Base-by-base conservation (phyloP, 768 basidiomycete genomes). In the Tricholomella constricta region DNA sequence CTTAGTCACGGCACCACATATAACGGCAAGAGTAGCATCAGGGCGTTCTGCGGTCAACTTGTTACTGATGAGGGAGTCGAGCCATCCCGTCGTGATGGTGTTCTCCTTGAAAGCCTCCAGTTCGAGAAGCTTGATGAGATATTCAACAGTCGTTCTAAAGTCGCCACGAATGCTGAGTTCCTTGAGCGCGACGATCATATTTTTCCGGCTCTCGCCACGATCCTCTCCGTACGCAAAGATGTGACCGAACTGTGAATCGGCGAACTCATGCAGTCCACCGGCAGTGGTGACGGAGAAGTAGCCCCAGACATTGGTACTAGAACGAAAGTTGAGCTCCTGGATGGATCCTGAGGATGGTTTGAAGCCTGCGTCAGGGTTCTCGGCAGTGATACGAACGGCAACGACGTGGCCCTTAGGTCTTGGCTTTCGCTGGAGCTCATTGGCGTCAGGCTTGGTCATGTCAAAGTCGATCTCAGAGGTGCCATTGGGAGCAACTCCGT, bases 311-410 rank as follows among this genome's bases (percentile, higher is more conserved):
- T 99, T 99, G 40, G 94, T 98, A 72, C 91, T 97, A 23, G 95
- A 98, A 52, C 97, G 88, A 87, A 99, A 99, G 73, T 98, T 99
- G 61, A 99, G 91, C 67, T 98, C 97, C 69, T 98, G 97, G 14
- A 99, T 78, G 34, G 91, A 89, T 58, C 97, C 97, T 2, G 93
- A 95, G 2, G 97, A 98, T 1, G 97, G 97, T 72, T 99, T 99
- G 82, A 99, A 99, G 4, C 97, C 97, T 9, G 97, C 97, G 65
- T 99, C 97, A 22, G 97, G 97, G 70, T 99, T 99, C 74, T 99
- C 97, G 27, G 95, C 96, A 6, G 97, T 99, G 70, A 99, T 98
- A 65, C 97, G 95, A 60, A 98, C 97, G 36, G 97, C 97, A 61
- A 99, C 91, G 59, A 98, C 97, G 67, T 99, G 97, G 27, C 97